Evolutionary conservation across 2,329 filamentous ascomycete species (phyloP).

Genomic region (Hypomyces perniciosus): DNA sequence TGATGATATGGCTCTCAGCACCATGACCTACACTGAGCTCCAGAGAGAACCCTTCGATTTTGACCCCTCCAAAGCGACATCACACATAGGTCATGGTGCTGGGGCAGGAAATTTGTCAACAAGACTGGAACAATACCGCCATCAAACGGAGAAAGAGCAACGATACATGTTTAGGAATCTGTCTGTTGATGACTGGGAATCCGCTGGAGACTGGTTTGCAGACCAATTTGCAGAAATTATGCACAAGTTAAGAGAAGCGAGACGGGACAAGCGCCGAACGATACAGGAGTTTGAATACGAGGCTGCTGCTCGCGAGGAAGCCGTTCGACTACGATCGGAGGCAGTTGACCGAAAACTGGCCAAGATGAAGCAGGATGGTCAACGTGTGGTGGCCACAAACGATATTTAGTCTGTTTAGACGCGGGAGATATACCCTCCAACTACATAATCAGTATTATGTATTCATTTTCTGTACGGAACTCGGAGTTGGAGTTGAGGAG

Average conservation of each 20-base stretch:
- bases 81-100: slow-evolving; percentile 29
- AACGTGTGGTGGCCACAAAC: slow-evolving; percentile 48
- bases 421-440: not conserved
- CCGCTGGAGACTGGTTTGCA: slow-evolving; percentile 55
- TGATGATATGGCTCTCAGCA: slow-evolving; percentile 48
- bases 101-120: slow-evolving; percentile 38
- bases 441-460: too few relatives aligned
- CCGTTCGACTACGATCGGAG: slow-evolving; percentile 46
- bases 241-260: slow-evolving; percentile 40
- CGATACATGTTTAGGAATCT: slow-evolving; percentile 47
- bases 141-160: slow-evolving; percentile 40
- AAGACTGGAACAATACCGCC: slow-evolving; percentile 45
- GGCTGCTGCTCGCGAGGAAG: slow-evolving; percentile 48
- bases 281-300: slow-evolving; percentile 49
- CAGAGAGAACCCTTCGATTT: slow-evolving; percentile 50
- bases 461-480: not conserved
- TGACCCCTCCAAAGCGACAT: slow-evolving; percentile 45
- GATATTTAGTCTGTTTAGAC: slow-evolving; percentile 2
- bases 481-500: slow-evolving; percentile 5
- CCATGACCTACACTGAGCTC: slow-evolving; percentile 48
- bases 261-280: slow-evolving; percentile 43
- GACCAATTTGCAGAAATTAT: slow-evolving; percentile 47
- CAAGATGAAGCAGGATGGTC: slow-evolving; percentile 51
- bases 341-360: slow-evolving; percentile 49
- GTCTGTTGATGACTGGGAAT: slow-evolving; percentile 52